Percentiles rank a stretch among this genome's conserved stretches.
Evolutionary conservation across 805 yeast species (phyloP).

Genomic region (Monosporozyma aerobia): DNA sequence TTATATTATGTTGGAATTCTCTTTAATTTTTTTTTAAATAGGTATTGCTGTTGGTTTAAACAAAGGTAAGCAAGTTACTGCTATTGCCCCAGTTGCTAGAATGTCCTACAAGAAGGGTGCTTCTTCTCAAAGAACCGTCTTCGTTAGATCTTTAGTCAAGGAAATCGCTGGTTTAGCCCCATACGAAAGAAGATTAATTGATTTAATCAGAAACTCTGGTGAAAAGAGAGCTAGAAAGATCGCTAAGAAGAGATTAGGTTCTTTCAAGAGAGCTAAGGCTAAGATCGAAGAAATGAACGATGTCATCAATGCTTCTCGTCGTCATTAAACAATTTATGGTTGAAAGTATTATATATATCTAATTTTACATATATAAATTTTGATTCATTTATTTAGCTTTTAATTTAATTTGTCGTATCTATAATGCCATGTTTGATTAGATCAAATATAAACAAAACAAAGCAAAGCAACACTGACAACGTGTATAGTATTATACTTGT

Average conservation of each 20-base stretch:
- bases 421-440: not conserved
- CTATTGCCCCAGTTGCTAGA: conserved; percentile 77
- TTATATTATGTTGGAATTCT: not conserved
- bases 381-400: not conserved
- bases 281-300: conserved; percentile 98
- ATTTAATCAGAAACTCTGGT: conserved; percentile 99
- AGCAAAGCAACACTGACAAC: too few species aligned
- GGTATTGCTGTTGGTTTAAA: conserved; percentile 97
- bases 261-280: conserved; percentile 98
- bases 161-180: conserved; percentile 99
- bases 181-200: conserved; percentile 99
- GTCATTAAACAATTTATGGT: conserved; percentile 45
- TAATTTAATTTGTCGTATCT: not conserved
- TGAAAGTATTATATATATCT: not conserved
- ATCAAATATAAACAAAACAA: too few species aligned
- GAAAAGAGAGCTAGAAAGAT: conserved; percentile 99
- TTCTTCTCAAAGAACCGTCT: conserved; percentile 87
- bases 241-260: conserved; percentile 99
- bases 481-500: too few species aligned
- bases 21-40: conserved; percentile 15
- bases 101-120: conserved; percentile 96
- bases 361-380: not conserved
- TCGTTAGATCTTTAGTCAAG: conserved; percentile 90
- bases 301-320: conserved; percentile 95
- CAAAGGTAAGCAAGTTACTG: conserved; percentile 97